phyloP scores from a whole-genome alignment of 1,284 basidiomycete genomes.

The Ustilago curta region DNA sequence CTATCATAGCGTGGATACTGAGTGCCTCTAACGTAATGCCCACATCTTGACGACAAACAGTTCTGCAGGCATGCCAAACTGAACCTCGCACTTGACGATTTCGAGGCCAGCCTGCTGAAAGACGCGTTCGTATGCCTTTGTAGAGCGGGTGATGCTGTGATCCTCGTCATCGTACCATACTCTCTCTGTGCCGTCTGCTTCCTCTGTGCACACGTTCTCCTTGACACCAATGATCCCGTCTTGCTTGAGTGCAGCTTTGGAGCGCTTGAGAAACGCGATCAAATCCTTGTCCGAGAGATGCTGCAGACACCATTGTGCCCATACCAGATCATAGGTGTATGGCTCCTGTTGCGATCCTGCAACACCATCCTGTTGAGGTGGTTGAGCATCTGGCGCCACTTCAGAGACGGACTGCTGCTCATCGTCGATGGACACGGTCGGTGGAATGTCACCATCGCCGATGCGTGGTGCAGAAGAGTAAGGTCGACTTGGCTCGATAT shows the following conservation, averaged over 20 bases:
- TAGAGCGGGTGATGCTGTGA: constrained; percentile 65
- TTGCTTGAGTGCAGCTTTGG: constrained; percentile 56
- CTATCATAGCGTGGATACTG: too few species aligned
- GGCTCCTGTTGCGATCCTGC: constrained; percentile 45
- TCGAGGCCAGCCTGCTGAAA: constrained; percentile 64
- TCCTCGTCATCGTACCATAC: constrained; percentile 68
- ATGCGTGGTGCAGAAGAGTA: constrained; percentile 32
- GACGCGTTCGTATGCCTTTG: constrained; percentile 64
- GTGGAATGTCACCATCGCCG: constrained; percentile 21
- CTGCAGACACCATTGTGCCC: constrained; percentile 68
- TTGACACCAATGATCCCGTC: constrained; percentile 65
- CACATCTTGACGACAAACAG: constrained; percentile 68
- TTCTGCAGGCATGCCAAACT: constrained; percentile 65
- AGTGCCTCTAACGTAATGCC: constrained; percentile 27
- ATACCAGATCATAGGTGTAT: constrained; percentile 62
- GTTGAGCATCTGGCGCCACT: not conserved
- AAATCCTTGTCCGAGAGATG: constrained; percentile 67
- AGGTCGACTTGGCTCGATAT: constrained; percentile 58
- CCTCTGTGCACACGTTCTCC: constrained; percentile 66
- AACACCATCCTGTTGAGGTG: constrained; percentile 19
- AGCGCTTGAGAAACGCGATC: constrained; percentile 57
- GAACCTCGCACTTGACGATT: constrained; percentile 60
- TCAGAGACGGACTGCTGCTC: not conserved
- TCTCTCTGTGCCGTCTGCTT: constrained; percentile 61
- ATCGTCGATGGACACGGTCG: constrained; percentile 40